These are phyloP conservation scores for Beta corolliflora DNA, from an alignment of 179 eudicot species.

Conservation along the genomic window DNA sequence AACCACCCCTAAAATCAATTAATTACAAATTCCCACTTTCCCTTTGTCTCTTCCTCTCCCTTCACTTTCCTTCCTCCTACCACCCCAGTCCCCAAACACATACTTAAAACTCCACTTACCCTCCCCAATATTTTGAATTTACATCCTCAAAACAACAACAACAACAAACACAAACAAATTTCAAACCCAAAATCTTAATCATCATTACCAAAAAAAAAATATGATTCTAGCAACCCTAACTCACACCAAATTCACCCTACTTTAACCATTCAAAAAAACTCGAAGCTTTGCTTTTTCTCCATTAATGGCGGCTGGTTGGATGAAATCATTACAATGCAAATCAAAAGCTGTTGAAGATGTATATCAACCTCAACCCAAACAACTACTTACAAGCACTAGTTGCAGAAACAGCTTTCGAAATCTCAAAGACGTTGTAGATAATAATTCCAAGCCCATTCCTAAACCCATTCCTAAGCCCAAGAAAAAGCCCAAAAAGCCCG, in stretches of 20 bases:
- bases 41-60: not conserved
- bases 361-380: conserved; percentile 28
- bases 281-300: not conserved
- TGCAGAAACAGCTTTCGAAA: conserved; percentile 58
- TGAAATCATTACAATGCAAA: conserved; percentile 85
- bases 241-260: not conserved
- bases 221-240: not conserved
- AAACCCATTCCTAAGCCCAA: conserved; percentile 14
- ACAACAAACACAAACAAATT: too few relatives aligned
- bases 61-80: not conserved
- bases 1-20: not conserved
- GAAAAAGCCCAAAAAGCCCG: conserved; percentile 34
- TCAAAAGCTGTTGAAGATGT: conserved; percentile 82
- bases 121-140: not conserved
- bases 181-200: not conserved
- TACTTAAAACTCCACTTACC: conserved; percentile 3
- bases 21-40: not conserved
- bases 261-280: too few relatives aligned
- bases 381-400: conserved; percentile 41
- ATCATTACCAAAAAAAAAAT: too few relatives aligned
- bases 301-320: conserved; percentile 80
- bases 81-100: not conserved
- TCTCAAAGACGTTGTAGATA: conserved; percentile 64
- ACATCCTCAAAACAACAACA: not conserved
- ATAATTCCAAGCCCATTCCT: conserved; percentile 39